Base-by-base conservation (phyloP, 208 protist genomes). In the Phytomonas sp. region DNA sequence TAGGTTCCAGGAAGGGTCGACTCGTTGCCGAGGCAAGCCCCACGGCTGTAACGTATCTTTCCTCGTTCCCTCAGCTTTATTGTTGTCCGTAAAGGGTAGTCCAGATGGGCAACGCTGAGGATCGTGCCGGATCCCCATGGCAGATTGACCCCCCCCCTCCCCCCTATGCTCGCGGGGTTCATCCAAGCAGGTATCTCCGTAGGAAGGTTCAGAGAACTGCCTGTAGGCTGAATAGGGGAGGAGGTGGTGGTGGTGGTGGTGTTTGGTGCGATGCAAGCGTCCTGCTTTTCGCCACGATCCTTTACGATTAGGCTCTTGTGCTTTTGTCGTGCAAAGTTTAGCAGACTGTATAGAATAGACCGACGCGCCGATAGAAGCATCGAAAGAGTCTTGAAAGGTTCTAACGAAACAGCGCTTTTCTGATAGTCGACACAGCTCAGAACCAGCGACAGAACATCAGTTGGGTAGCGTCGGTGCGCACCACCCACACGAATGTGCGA, bases 381-480 rank as follows among this genome's bases (percentile, higher is more conserved):
- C 59, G 23, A 60, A 34, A 15, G 64, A 37, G 65, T 71, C 71
- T 62, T 56, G 11, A 56, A 26, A 26, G 46, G 46, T 56, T 56
- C 46, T 17, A 56, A 56, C 1, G 46, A 56, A 56, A 36, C 69
- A 34, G 46, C 46, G 23, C 46, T 56, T 56, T 56, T 56, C 23
- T 84, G 73, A 72, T 90, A 92, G 20, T 84, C 86, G 46, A 92
- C 71, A 51, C 91, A 93, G 62, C 87, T 79, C 46, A 96, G 65
- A 26, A 96, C 32, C 34, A 93, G 73, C 0, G 88, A 91, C 61
- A 96, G 81, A 20, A 96, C 77, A 68, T 96, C 91, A 30, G 86
- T 95, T 9, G 89, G 84, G 62, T 77, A 77, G 29, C 64, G 72
- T 1, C 68, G 62, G 30, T 62, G 65, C 2, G 71, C 69, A 51